Evolutionary conservation across 139 green algal genomes (phyloP), one percentile per base, ranked within the genome.

Genomic region (Axilococcus clingmanii): DNA sequence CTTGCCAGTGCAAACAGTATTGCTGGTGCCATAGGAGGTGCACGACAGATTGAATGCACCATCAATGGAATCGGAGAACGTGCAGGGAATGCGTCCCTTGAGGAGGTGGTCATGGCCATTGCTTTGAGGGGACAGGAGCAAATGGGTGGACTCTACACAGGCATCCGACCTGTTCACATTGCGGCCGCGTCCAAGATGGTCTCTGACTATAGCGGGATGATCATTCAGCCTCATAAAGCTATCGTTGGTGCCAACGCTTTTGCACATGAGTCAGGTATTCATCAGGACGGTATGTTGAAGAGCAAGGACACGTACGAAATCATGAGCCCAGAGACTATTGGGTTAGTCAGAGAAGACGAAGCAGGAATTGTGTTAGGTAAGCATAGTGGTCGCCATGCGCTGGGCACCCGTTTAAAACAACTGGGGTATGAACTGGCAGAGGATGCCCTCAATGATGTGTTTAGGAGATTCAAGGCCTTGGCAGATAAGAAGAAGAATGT

Each of bases 171-270:
- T 0, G 77, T 87, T 40, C 78, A 95, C 71, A 96, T 98, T 59
- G 74, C 80, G 38, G 59, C 77, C 12, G 80, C 83, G 40, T 86
- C 66, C 63, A 76, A 78, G 48, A 97, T 99, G 89, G 92, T 98
- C 9, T 68, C 35, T 8, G 86, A 97, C 40, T 97, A 88, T 78
- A 80, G 48, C 14, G 82, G 82, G 62, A 87, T 96, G 84, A 66
- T 79, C 11, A 76, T 97, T 33, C 90, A 98, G 75, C 92, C 92
- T 3, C 92, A 99, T 79, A 99, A 99, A 75, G 92, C 92, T 12
- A 98, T 99, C 47, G 92, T 99, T 52, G 92, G 92, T n/a, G 88
- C 89, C 29, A 99, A 99, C 59, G 92, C 92, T 0, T 99, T 98
- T 59, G 78, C 84, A 14, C 92, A 99, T 68, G 92, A 96, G 71